These are phyloP conservation scores for Marasmius sp. DNA, from an alignment of 1,284 basidiomycete species.

Conservation along the genomic window DNA sequence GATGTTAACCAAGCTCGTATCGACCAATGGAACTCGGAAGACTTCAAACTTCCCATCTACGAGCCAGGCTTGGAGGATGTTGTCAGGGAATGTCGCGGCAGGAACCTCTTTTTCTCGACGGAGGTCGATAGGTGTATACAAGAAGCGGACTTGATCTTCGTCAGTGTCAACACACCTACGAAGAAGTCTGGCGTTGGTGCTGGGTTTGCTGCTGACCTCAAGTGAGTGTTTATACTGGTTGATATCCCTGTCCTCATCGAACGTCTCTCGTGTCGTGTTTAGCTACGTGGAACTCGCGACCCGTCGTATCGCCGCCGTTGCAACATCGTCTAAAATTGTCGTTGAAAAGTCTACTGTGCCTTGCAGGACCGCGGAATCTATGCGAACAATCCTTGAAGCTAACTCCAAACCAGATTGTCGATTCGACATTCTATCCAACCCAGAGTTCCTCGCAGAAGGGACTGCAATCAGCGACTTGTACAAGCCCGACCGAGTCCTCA, in stretches of 20 bases:
- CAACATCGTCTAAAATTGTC: constrained; percentile 93
- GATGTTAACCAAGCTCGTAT: constrained; percentile 95
- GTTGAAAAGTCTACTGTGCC: constrained; percentile 99
- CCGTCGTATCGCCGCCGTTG: constrained; percentile 91
- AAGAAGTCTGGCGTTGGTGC: constrained; percentile 98
- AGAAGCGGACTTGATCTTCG: constrained; percentile 91
- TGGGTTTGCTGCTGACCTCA: constrained; percentile 96
- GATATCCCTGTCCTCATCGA: not conserved
- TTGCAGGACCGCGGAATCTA: constrained; percentile 96
- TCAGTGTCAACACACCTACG: constrained; percentile 95
- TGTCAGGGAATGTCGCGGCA: constrained; percentile 84
- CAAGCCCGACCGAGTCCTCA: constrained; percentile 91
- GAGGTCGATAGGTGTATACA: constrained; percentile 92
- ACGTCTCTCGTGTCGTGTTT: constrained; percentile 8
- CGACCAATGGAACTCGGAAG: constrained; percentile 90
- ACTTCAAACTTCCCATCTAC: constrained; percentile 87
- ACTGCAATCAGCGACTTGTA: constrained; percentile 92
- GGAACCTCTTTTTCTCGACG: constrained; percentile 97
- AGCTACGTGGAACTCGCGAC: constrained; percentile 97
- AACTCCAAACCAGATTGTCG: constrained; percentile 90
- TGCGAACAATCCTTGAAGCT: constrained; percentile 98
- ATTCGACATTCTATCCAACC: constrained; percentile 99
- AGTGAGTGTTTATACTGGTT: constrained; percentile 50
- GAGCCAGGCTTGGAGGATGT: constrained; percentile 97
- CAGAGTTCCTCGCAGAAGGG: constrained; percentile 98